These are phyloP conservation scores for Aciculosporium take DNA, from an alignment of 2,329 filamentous ascomycete species.

Conservation along the genomic window DNA sequence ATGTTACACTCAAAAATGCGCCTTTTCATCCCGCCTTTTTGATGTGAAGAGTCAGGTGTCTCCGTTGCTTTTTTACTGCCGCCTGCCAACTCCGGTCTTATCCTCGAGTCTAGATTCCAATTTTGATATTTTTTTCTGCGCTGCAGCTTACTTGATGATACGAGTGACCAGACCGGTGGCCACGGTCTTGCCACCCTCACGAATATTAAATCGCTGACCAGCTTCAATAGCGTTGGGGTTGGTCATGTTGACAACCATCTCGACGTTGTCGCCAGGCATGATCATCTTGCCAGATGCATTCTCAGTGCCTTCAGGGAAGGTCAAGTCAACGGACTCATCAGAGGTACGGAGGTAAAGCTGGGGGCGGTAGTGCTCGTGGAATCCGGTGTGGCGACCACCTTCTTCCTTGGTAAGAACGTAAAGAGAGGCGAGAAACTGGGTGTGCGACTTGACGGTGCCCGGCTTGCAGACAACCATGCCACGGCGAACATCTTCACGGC, in stretches of 20 bases:
- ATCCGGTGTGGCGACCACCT: constrained; percentile 91
- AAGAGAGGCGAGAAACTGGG: constrained; percentile 86
- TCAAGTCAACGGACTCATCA: constrained; percentile 63
- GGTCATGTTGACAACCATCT: constrained; percentile 84
- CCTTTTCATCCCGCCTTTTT: not conserved
- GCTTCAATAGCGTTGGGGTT: constrained; percentile 76
- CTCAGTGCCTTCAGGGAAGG: constrained; percentile 73
- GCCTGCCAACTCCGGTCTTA: not conserved
- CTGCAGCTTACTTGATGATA: constrained; percentile 48
- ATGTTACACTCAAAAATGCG: constrained; percentile 5
- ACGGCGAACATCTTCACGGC: constrained; percentile 84
- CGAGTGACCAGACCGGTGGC: constrained; percentile 72
- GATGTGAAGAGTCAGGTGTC: constrained; percentile 5
- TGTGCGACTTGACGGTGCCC: constrained; percentile 71
- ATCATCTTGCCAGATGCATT: constrained; percentile 64
- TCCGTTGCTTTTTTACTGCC: not conserved
- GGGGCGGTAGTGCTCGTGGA: constrained; percentile 90
- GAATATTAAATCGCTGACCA: constrained; percentile 94
- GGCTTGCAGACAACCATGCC: constrained; percentile 90
- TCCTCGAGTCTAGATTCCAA: not conserved
- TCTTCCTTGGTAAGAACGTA: constrained; percentile 97
- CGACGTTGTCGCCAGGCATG: constrained; percentile 97
- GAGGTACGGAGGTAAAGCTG: constrained; percentile 94
- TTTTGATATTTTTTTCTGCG: not conserved
- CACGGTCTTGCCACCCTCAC: constrained; percentile 86